Percentiles rank a stretch among this genome's conserved stretches.
These are phyloP conservation scores for Fusarium staphyleae DNA, from an alignment of 2,329 filamentous ascomycete species.

Conservation along the genomic window DNA sequence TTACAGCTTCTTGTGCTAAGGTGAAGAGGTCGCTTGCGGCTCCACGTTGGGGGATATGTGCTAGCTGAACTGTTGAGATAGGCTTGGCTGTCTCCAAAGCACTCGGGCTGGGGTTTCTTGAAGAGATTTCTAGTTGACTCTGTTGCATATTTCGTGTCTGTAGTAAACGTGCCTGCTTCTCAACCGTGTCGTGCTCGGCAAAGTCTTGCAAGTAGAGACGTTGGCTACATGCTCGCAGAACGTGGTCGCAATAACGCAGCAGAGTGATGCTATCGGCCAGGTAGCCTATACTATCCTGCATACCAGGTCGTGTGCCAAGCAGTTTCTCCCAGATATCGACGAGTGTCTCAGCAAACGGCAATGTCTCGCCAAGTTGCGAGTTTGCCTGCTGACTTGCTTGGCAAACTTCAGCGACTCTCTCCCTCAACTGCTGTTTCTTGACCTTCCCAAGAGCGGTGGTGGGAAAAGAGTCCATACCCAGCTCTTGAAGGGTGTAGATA, in stretches of 20 bases:
- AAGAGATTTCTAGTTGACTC: conserved; percentile 15
- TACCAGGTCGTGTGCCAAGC: conserved; percentile 38
- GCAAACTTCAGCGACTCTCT: conserved; percentile 29
- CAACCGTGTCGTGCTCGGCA: conserved; percentile 41
- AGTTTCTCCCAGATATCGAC: conserved; percentile 43
- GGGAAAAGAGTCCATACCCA: conserved; percentile 50
- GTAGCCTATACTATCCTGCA: conserved; percentile 39
- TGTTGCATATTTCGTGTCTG: conserved; percentile 30
- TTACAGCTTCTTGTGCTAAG: conserved; percentile 15
- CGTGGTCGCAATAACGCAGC: conserved; percentile 48
- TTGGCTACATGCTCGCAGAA: conserved; percentile 38
- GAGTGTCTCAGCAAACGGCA: conserved; percentile 31
- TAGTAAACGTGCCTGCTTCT: conserved; percentile 44
- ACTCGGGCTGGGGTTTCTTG: conserved; percentile 1
- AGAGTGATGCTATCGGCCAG: conserved; percentile 50
- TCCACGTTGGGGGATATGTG: neutral
- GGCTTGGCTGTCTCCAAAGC: neutral
- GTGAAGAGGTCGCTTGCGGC: conserved; percentile 8
- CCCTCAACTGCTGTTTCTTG: conserved; percentile 49
- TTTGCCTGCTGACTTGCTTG: neutral
- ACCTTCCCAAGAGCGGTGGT: conserved; percentile 55
- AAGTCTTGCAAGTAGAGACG: conserved; percentile 49
- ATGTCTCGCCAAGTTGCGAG: neutral
- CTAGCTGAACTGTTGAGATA: neutral
- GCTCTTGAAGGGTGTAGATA: conserved; percentile 52